Conservation (phyloP, 2,329 filamentous ascomycete species). For the Tolypocladium nubicola region DNA sequence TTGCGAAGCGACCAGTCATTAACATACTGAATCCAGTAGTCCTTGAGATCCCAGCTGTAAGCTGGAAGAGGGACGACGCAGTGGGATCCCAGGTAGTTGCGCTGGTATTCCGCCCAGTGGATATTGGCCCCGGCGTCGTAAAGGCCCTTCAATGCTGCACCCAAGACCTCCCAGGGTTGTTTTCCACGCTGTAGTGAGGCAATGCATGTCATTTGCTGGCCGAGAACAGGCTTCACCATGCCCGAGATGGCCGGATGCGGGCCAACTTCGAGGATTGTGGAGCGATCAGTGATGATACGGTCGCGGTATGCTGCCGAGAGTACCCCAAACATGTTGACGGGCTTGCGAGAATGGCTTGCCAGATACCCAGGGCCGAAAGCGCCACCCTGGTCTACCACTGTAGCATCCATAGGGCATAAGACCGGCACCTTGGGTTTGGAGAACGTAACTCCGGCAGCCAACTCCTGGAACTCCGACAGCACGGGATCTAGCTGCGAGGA, state of each 20-base stretch:
- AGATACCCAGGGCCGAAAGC: constrained; percentile 1
- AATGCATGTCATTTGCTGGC: constrained; percentile 11
- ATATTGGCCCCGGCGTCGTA: constrained; percentile 20
- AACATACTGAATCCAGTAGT: constrained; percentile 51
- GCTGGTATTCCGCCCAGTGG: constrained; percentile 60
- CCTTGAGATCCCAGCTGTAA: constrained; percentile 62
- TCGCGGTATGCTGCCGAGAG: background rate
- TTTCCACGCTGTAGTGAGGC: constrained; percentile 42
- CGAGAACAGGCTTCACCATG: constrained; percentile 1
- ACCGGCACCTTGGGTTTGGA: background rate
- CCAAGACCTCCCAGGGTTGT: constrained; percentile 13
- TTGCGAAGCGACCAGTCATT: constrained; percentile 53
- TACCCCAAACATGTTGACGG: constrained; percentile 1
- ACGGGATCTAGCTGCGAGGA: constrained; percentile 23
- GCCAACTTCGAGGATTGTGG: background rate
- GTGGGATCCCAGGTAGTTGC: constrained; percentile 26
- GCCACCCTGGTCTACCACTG: background rate
- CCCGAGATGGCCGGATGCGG: constrained; percentile 2
- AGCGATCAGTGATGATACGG: background rate
- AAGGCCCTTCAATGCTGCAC: background rate
- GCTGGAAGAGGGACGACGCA: constrained; percentile 51
- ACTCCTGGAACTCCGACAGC: constrained; percentile 38
- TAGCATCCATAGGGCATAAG: background rate
- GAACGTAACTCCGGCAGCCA: constrained; percentile 40
- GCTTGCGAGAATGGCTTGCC: background rate